Conservation (phyloP, 2,329 filamentous ascomycete genomes). For the Trichoderma cornu-damae region DNA sequence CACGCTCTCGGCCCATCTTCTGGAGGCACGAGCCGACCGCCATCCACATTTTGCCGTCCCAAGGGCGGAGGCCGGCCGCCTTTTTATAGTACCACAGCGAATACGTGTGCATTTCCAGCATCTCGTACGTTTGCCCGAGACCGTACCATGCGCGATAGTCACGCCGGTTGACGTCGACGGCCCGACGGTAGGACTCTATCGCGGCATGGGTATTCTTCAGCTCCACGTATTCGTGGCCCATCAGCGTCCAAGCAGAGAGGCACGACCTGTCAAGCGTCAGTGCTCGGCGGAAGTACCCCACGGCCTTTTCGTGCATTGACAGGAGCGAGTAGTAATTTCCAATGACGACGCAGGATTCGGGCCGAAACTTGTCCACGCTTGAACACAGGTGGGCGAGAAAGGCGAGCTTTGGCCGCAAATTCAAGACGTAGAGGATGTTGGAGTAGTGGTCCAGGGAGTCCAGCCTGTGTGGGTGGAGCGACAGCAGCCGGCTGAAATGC, state of each 20-base stretch:
- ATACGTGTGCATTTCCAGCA: slow-evolving; percentile 97
- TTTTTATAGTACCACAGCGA: slow-evolving; percentile 97
- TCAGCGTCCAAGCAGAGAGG: slow-evolving; percentile 92
- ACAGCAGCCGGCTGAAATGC: slow-evolving; percentile 72
- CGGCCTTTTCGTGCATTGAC: slow-evolving; percentile 94
- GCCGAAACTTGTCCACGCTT: slow-evolving; percentile 88
- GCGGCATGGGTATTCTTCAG: slow-evolving; percentile 98
- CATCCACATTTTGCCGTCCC: slow-evolving; percentile 98
- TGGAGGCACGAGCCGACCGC: slow-evolving; percentile 88
- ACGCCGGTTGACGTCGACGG: slow-evolving; percentile 90
- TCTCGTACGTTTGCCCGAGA: slow-evolving; percentile 92
- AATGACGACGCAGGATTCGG: slow-evolving; percentile 93
- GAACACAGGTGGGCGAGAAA: slow-evolving; percentile 90
- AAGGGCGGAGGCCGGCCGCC: slow-evolving; percentile 84
- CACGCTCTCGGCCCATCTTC: slow-evolving; percentile 79
- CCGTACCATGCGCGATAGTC: slow-evolving; percentile 99
- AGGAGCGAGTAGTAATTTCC: slow-evolving; percentile 96
- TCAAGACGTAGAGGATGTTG: slow-evolving; percentile 94
- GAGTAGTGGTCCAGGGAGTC: slow-evolving; percentile 94
- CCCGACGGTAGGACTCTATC: slow-evolving; percentile 92
- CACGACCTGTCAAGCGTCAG: slow-evolving; percentile 86
- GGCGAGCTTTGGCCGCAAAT: slow-evolving; percentile 78
- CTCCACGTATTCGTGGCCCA: slow-evolving; percentile 98
- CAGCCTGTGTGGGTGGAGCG: slow-evolving; percentile 67
- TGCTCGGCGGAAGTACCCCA: slow-evolving; percentile 94